Evolutionary conservation across 345 rosid species (phyloP), one percentile per base, ranked within the genome.

Genomic region (Jatropha curcas): DNA sequence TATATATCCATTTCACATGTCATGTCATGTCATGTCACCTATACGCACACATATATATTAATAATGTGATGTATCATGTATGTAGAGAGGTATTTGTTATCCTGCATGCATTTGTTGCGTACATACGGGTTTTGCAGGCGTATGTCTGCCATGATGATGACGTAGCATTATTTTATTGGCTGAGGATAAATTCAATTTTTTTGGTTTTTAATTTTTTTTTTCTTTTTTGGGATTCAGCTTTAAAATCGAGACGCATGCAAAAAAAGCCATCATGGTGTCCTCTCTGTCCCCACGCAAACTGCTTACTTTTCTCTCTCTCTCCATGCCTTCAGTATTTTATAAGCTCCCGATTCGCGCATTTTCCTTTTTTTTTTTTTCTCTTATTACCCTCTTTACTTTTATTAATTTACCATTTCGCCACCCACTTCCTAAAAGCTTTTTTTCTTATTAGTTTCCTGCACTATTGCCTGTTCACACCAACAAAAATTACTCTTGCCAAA

Each of bases 161-260:
- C 70, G 58, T 52, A 39, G 58, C 70, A 50, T 67, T 30, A 28
- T 16, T 30, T 30, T 14, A 67, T 67, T 48, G 70, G 70, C 2
- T 30, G 35, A 25, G 24, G 45, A 4, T 19, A 25, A 24, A 30
- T 25, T 4, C 14, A 9, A 7, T 5, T 35, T n/a, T 34, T 12
- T 43, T 41, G 0, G 9, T 43, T 58, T 16, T 10, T 3, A n/a
- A 1, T 10, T 24, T 28, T 66, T 28, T 41, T 55, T 34, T 14
- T 48, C 7, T 31, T 9, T 57, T 43, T 43, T 19, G 71, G 71
- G 71, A 67, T 81, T 80, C 78, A 81, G 88, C 86, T 84, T 87
- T 75, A 80, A 88, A 87, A 84, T 74, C 80, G 82, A 82, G 92
- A 76, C 94, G 98, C 98, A 87, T 93, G 98, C 98, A 85, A 83